Evolutionary conservation across 768 basidiomycete genomes (phyloP).

Genomic region (Phylloporus sp.): DNA sequence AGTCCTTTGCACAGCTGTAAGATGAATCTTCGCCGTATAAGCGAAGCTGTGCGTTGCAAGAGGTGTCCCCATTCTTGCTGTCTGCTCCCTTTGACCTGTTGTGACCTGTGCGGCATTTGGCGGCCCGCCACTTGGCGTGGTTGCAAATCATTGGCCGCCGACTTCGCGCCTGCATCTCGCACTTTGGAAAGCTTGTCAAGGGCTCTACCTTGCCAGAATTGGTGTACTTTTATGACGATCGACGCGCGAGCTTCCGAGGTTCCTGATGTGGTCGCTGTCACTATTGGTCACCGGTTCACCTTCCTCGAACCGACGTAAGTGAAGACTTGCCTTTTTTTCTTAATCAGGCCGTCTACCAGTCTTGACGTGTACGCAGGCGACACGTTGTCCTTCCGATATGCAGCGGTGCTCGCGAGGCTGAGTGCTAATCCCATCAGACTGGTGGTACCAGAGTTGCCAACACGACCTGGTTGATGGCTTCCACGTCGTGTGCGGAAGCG

Average conservation of each 20-base stretch:
- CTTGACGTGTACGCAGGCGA: conserved; percentile 22
- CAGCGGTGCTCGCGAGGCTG: conserved; percentile 2
- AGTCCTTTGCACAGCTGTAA: conserved; percentile 19
- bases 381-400: conserved; percentile 16
- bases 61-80: conserved; percentile 2
- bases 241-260: conserved; percentile 24
- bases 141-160: conserved; percentile 1
- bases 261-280: conserved; percentile 18
- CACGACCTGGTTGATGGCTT: conserved; percentile 4
- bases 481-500: conserved; percentile 5
- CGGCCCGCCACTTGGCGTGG: not conserved
- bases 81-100: not conserved
- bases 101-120: not conserved
- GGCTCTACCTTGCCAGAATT: conserved; percentile 19
- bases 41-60: conserved; percentile 13
- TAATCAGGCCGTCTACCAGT: not conserved
- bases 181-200: conserved; percentile 16
- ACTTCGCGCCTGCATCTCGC: conserved; percentile 8
- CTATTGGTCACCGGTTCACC: conserved; percentile 4
- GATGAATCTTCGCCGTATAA: conserved; percentile 22
- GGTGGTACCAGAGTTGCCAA: conserved; percentile 1
- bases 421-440: not conserved
- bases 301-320: conserved; percentile 13
- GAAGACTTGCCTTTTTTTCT: conserved; percentile 3
- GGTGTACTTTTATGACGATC: conserved; percentile 24